A percentile compares a stretch with the other conserved stretches of the same genome.
These are phyloP conservation scores for Cercospora beticola DNA, from an alignment of 2,329 filamentous ascomycete genomes.

Conservation along the genomic window DNA sequence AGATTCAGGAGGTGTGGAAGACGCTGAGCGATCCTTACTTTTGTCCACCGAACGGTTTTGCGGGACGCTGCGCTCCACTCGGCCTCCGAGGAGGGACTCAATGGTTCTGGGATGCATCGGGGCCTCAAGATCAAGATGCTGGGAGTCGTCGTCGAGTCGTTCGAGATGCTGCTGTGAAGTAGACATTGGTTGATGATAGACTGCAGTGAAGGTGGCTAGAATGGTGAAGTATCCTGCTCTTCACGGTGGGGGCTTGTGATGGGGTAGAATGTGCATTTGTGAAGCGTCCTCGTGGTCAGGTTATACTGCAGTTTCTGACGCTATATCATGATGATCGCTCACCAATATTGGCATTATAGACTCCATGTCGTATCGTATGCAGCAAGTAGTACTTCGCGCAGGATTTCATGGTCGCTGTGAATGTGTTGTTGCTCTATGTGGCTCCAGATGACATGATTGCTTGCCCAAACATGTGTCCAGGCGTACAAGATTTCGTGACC, in stretches of 20 bases:
- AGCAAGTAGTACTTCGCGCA: neutral
- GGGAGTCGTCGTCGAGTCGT: neutral
- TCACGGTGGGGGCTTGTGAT: neutral
- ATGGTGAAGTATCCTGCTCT: neutral
- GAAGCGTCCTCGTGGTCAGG: neutral
- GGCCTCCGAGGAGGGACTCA: neutral
- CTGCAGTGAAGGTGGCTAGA: neutral
- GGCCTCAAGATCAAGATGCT: neutral
- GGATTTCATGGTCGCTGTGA: neutral
- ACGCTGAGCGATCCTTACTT: neutral
- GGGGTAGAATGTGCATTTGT: neutral
- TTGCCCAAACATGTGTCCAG: neutral
- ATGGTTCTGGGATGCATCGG: neutral
- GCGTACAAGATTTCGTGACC: neutral
- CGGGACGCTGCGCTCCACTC: neutral
- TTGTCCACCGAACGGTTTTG: neutral
- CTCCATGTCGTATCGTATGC: neutral
- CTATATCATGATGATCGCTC: neutral
- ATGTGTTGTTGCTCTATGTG: neutral
- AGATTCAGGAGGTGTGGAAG: neutral
- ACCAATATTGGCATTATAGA: neutral
- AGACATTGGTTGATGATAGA: neutral
- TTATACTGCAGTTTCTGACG: neutral
- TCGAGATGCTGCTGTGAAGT: neutral
- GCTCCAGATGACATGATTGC: neutral